Percentiles rank a stretch among this genome's conserved stretches.
phyloP scores from a whole-genome alignment of 2,329 filamentous ascomycete genomes.

The Epichloe amarillans region DNA sequence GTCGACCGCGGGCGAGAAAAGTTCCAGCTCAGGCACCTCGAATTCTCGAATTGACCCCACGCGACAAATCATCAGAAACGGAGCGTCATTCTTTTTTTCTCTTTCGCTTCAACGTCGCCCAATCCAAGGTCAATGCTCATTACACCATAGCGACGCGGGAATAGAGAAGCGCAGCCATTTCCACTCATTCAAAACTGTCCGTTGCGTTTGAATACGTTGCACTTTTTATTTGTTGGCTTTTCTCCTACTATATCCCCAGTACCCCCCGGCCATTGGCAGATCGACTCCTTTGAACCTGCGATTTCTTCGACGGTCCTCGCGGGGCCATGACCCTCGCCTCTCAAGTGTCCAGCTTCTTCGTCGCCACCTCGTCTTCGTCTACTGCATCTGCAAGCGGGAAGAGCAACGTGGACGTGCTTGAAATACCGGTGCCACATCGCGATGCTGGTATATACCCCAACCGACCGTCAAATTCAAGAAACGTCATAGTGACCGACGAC shows the following conservation, averaged over 20 bases:
- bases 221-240: neutral
- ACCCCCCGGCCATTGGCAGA: neutral
- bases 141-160: neutral
- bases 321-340: conserved; percentile 6
- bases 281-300: neutral
- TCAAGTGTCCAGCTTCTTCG: conserved; percentile 3
- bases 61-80: neutral
- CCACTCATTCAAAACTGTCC: neutral
- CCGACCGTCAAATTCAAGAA: conserved; percentile 13
- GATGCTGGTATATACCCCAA: conserved; percentile 19
- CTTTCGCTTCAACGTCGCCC: neutral
- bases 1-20: conserved; percentile 2
- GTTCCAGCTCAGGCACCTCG: neutral
- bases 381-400: conserved; percentile 7
- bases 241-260: neutral
- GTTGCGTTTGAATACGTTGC: neutral
- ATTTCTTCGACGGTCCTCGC: neutral
- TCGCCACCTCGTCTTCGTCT: conserved; percentile 1
- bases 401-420: conserved; percentile 2
- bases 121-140: neutral
- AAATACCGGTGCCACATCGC: conserved; percentile 12
- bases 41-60: neutral
- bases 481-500: conserved; percentile 13
- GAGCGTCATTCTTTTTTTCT: neutral
- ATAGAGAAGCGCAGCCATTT: conserved; percentile 1